Evolutionary conservation across 345 rosid genomes (phyloP).

Genomic region (Moricandia moricandioides): DNA sequence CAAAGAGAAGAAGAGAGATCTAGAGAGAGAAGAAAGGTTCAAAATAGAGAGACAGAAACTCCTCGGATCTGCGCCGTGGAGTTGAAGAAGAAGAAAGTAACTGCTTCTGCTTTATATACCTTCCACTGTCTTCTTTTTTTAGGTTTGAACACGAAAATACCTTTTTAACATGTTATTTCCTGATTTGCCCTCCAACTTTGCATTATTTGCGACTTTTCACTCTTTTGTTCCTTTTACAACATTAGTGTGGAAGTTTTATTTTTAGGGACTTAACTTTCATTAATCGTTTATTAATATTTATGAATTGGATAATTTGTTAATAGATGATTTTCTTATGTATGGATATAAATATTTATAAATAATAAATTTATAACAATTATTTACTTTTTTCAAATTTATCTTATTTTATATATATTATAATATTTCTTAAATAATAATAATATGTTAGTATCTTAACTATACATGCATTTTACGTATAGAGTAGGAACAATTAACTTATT

Average conservation of each 20-base stretch:
- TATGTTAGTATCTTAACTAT: neutral
- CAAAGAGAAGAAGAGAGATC: slow-evolving; percentile 4
- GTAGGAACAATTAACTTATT: too few species aligned
- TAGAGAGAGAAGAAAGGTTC: neutral
- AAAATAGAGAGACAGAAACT: slow-evolving; percentile 52
- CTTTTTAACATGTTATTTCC: neutral
- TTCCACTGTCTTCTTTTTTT: neutral
- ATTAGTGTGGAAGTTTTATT: neutral
- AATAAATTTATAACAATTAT: too few species aligned
- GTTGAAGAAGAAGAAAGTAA: slow-evolving; percentile 28
- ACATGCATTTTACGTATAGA: too few species aligned
- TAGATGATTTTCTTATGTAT: too few species aligned
- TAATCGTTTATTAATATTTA: neutral
- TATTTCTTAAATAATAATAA: too few species aligned
- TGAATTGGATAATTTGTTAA: neutral
- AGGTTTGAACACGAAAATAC: slow-evolving; percentile 11
- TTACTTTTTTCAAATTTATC: too few species aligned
- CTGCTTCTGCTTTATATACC: slow-evolving; percentile 14
- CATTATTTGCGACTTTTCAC: neutral
- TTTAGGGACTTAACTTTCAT: neutral
- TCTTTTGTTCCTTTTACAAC: neutral
- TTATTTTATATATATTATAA: too few species aligned
- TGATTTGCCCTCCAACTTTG: neutral
- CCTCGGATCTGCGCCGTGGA: slow-evolving; percentile 97
- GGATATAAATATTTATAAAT: too few species aligned